Base-by-base conservation (phyloP, 148 eudicot genomes). In the Camellia sinensis region DNA sequence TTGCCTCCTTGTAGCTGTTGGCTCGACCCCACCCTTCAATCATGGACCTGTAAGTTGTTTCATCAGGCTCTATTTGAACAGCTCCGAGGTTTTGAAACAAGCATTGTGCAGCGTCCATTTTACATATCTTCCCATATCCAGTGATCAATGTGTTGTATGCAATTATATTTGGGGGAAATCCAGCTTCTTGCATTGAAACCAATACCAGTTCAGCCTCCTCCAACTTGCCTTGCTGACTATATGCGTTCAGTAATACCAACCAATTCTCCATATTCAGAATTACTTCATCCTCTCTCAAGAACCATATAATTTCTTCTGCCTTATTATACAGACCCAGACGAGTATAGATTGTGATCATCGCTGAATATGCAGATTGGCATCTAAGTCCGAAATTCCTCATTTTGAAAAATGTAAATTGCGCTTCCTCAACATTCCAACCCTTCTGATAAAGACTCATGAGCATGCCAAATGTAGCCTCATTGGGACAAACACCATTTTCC, bases 381-480 rank as follows among this genome's bases (percentile, higher is more conserved):
- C 69, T 80, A 62, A 93, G 62, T 63, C 80, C 72, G 56, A 85
- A 82, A 50, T 78, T 83, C 85, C 93, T 91, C 99, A 95, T 92
- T 3, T 79, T 37, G 41, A 86, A 89, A 79, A 95, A 95, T 6
- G 90, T 81, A 83, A 87, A 93, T 84, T 92, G 92, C 1, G 97
- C 96, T 84, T 95, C 95, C 83, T 91, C 87, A 62, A 91, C 85
- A 81, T 79, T 88, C 89, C 91, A 84, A 74, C 92, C 88, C 87
- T 89, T 95, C 82, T 89, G 93, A 80, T 85, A 93, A 67, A 95
- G 85, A 83, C 90, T 82, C 99, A 95, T 91, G 18, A 95, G 82
- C 97, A 95, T 95, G 14, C 99, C 99, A 69, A 93, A 91, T 44
- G 99, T 95, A 59, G 99, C 99, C 82, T 91, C 86, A 88, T 91